Evolutionary conservation across 139 green algal species (phyloP).

Genomic region (Tetradesmus lagerheimii): DNA sequence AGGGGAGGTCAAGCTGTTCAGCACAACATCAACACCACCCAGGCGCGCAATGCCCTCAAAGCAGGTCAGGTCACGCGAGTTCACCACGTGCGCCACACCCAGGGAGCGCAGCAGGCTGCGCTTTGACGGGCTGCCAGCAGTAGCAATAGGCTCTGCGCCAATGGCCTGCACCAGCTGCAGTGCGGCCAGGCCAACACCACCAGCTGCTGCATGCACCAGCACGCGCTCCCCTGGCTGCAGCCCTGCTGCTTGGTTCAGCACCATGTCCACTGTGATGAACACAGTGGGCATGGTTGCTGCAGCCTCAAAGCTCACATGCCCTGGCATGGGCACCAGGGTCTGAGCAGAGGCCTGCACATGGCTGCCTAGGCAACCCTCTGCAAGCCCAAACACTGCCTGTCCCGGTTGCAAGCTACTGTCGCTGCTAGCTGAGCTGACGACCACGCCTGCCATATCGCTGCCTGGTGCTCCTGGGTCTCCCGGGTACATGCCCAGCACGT

Average conservation of each 20-base stretch:
- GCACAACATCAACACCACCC: slow-evolving; percentile 74
- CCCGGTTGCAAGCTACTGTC: slow-evolving; percentile 52
- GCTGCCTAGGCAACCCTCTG: slow-evolving; percentile 78
- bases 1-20: slow-evolving; percentile 87
- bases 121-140: slow-evolving; percentile 81
- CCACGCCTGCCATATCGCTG: slow-evolving; percentile 69
- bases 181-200: slow-evolving; percentile 85
- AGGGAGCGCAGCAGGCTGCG: slow-evolving; percentile 71
- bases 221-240: slow-evolving; percentile 59
- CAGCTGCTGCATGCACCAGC: slow-evolving; percentile 84
- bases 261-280: slow-evolving; percentile 83
- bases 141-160: slow-evolving; percentile 65
- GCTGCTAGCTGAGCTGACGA: slow-evolving; percentile 40
- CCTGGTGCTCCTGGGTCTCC: slow-evolving; percentile 85
- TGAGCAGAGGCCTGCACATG: slow-evolving; percentile 69
- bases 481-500: slow-evolving; percentile 91
- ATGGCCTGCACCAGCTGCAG: slow-evolving; percentile 65
- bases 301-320: slow-evolving; percentile 74
- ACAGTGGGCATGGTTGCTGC: slow-evolving; percentile 85
- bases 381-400: slow-evolving; percentile 85
- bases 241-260: slow-evolving; percentile 64
- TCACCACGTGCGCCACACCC: slow-evolving; percentile 56
- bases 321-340: slow-evolving; percentile 77
- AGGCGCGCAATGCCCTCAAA: slow-evolving; percentile 45
- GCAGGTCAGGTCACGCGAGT: slow-evolving; percentile 53